These are phyloP conservation scores for Candida ulmi DNA, from an alignment of 805 yeast species.

Conservation along the genomic window DNA sequence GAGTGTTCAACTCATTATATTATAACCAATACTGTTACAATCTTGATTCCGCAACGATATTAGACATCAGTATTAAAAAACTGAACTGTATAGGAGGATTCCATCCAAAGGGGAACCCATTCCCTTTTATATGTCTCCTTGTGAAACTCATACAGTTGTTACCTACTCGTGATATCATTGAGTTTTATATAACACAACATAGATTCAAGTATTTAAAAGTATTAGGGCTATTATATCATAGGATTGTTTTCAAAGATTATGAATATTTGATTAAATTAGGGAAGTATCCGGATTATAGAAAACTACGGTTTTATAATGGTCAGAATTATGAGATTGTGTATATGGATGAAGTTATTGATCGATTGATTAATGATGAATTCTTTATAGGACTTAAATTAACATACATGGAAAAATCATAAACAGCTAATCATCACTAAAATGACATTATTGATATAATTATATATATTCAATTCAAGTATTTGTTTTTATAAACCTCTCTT, in stretches of 20 bases:
- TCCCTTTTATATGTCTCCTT: conserved; percentile 70
- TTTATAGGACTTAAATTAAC: conserved; percentile 76
- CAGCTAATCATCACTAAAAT: conserved; percentile 13
- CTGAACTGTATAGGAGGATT: conserved; percentile 52
- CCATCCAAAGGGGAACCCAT: conserved; percentile 52
- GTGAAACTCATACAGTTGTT: conserved; percentile 72
- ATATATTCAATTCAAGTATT: no score
- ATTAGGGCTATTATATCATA: conserved; percentile 57
- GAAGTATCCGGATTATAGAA: conserved; percentile 52
- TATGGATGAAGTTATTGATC: conserved; percentile 75
- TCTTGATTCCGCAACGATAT: conserved; percentile 40
- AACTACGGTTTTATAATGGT: conserved; percentile 45
- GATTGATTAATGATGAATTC: conserved; percentile 46
- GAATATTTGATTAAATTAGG: conserved; percentile 45
- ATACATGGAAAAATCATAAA: conserved; percentile 30
- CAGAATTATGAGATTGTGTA: conserved; percentile 37
- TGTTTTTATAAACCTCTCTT: conserved; percentile 26
- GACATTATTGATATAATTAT: background rate
- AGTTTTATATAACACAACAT: conserved; percentile 49
- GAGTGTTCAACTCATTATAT: conserved; percentile 49
- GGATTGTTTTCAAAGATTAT: conserved; percentile 29
- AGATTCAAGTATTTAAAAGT: conserved; percentile 77
- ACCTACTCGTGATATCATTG: conserved; percentile 55
- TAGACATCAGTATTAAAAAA: conserved; percentile 39
- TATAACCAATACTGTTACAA: conserved; percentile 54